Conservation (phyloP, 2,329 filamentous ascomycete species). For the Arthrobotrys entomopaga region DNA sequence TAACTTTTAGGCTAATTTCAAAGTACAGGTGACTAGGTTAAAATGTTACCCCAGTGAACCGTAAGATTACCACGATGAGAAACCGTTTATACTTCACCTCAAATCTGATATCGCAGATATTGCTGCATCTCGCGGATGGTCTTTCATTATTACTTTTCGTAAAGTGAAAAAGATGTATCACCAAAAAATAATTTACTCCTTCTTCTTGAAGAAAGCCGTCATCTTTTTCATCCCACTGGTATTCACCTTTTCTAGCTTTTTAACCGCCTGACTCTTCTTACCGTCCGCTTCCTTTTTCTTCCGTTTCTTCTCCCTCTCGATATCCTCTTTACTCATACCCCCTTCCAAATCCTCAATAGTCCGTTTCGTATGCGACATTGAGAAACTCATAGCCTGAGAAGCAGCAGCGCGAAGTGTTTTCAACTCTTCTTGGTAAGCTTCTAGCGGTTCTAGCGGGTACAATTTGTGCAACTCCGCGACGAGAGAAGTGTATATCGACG, state of each 20-base stretch:
- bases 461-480: conserved; percentile 3
- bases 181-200: conserved; percentile 45
- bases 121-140: too few species aligned
- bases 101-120: too few species aligned
- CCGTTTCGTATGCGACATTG: conserved; percentile 69
- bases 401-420: conserved; percentile 67
- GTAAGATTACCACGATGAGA: conserved; percentile 80
- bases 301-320: conserved; percentile 80
- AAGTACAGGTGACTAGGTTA: neutral
- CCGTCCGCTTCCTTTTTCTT: conserved; percentile 90
- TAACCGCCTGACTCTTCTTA: conserved; percentile 80
- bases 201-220: conserved; percentile 89
- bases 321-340: conserved; percentile 63
- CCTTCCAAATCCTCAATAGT: conserved; percentile 74
- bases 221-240: conserved; percentile 96
- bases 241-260: conserved; percentile 87
- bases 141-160: too few species aligned
- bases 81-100: conserved; percentile 74
- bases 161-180: neutral
- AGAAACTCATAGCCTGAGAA: conserved; percentile 76
- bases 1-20: too few species aligned
- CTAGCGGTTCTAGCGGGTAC: conserved; percentile 35
- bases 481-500: conserved; percentile 12
- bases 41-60: conserved; percentile 78
- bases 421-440: conserved; percentile 38